These are phyloP conservation scores for Botrytis cinerea DNA, from an alignment of 2,329 filamentous ascomycete species.

Conservation along the genomic window DNA sequence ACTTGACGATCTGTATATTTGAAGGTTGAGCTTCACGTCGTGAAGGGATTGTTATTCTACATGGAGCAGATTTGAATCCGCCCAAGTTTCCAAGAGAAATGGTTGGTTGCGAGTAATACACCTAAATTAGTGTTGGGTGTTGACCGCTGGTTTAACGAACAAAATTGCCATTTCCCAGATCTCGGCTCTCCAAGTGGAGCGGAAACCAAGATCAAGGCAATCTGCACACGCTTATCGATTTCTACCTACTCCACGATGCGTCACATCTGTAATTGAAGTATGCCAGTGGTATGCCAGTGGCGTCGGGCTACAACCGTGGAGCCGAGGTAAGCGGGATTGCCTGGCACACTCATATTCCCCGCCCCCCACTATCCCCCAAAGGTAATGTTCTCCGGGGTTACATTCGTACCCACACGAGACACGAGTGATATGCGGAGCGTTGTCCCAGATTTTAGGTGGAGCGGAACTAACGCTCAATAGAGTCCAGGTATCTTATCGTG, in stretches of 20 bases:
- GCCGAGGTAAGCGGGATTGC: neutral
- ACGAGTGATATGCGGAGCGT: neutral
- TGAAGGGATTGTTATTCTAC: neutral
- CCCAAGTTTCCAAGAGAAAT: neutral
- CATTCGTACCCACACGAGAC: neutral
- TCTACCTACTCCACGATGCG: neutral
- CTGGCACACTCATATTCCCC: neutral
- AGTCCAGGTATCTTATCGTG: neutral
- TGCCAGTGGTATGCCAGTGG: neutral
- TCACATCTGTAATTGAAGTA: neutral
- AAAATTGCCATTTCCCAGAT: neutral
- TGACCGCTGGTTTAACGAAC: neutral
- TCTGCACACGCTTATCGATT: neutral
- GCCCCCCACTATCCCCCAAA: neutral
- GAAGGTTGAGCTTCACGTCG: neutral
- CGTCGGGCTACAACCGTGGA: neutral
- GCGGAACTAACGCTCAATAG: neutral
- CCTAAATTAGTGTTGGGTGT: neutral
- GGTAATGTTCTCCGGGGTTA: neutral
- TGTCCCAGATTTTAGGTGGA: neutral
- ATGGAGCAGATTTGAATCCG: neutral
- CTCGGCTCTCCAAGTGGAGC: neutral
- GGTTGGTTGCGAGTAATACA: neutral
- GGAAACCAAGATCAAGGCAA: neutral
- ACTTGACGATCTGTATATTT: neutral